Percentiles rank a stretch among this genome's conserved stretches.
Evolutionary conservation across 2,329 filamentous ascomycete genomes (phyloP).

Genomic region (Aspergillus sp.): DNA sequence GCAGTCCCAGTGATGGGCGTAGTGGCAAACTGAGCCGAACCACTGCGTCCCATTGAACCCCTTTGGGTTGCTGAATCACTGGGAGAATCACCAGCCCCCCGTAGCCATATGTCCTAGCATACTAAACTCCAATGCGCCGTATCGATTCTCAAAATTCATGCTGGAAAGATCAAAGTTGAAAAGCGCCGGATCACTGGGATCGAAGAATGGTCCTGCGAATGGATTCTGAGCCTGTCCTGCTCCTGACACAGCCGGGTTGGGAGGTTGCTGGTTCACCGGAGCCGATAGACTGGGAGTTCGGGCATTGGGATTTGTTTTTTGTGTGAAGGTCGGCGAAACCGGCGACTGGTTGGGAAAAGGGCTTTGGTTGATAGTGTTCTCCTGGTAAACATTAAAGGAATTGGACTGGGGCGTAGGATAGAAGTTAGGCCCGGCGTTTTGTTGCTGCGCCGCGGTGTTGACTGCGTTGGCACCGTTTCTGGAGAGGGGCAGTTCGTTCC

Average conservation of each 20-base stretch:
- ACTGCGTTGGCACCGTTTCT: slow-evolving; percentile 25
- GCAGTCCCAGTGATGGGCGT: slow-evolving; percentile 26
- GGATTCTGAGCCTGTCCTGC: slow-evolving; percentile 37
- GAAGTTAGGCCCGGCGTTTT: slow-evolving; percentile 24
- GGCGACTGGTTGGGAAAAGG: slow-evolving; percentile 65
- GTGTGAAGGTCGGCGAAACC: slow-evolving; percentile 65
- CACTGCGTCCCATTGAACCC: slow-evolving; percentile 42
- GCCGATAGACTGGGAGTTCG: slow-evolving; percentile 30
- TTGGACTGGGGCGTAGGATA: slow-evolving; percentile 31
- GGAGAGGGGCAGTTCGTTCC: slow-evolving; percentile 27
- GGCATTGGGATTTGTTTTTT: slow-evolving; percentile 39
- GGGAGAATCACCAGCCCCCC: slow-evolving; percentile 73
- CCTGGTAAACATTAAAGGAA: slow-evolving; percentile 46
- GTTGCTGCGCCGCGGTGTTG: slow-evolving; percentile 19
- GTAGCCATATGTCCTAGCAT: slow-evolving; percentile 96
- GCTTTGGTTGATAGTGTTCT: slow-evolving; percentile 38
- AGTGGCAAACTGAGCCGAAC: slow-evolving; percentile 36
- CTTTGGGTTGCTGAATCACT: slow-evolving; percentile 54
- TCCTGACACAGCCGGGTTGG: slow-evolving; percentile 45
- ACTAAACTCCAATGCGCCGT: slow-evolving; percentile 90
- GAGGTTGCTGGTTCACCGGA: slow-evolving; percentile 45
- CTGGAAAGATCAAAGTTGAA: slow-evolving; percentile 96
- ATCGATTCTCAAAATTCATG: slow-evolving; percentile 92
- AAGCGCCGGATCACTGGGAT: slow-evolving; percentile 83
- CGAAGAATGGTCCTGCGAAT: slow-evolving; percentile 64